A percentile compares a stretch with the other conserved stretches of the same genome.
phyloP scores from a whole-genome alignment of 2,329 filamentous ascomycete species.

The Drechslerella stenobrocha region DNA sequence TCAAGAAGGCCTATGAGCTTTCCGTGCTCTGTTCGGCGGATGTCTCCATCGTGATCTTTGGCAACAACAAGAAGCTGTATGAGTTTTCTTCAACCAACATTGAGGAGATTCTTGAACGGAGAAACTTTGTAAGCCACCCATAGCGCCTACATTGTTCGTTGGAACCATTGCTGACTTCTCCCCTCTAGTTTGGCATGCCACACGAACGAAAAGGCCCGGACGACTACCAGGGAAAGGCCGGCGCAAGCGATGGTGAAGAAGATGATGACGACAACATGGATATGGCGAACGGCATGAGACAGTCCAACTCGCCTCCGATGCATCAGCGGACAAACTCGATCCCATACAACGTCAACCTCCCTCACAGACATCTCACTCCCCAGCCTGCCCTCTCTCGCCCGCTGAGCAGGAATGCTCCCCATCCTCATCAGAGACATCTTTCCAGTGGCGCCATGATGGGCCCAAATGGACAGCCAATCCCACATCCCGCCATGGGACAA shows the following conservation, averaged over 20 bases:
- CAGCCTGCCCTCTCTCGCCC: conserved; percentile 37
- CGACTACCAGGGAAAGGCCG: conserved; percentile 81
- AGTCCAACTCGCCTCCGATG: conserved; percentile 67
- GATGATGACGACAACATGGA: conserved; percentile 68
- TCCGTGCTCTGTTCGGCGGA: conserved; percentile 98
- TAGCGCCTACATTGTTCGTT: not conserved
- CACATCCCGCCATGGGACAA: conserved; percentile 32
- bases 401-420: conserved; percentile 43
- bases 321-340: conserved; percentile 59
- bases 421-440: conserved; percentile 41
- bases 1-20: conserved; percentile 99
- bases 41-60: conserved; percentile 97
- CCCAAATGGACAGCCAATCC: conserved; percentile 41
- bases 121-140: conserved; percentile 76
- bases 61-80: conserved; percentile 98
- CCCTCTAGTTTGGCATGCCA: conserved; percentile 76
- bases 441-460: conserved; percentile 35
- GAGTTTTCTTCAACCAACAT: conserved; percentile 96
- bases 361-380: conserved; percentile 38
- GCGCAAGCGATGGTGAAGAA: conserved; percentile 77
- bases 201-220: conserved; percentile 95
- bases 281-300: conserved; percentile 38
- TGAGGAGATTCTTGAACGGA: conserved; percentile 81
- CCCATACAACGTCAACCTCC: conserved; percentile 31
- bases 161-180: conserved; percentile 2